These are phyloP conservation scores for Oryza glaberrima DNA, from an alignment of 176 grass and related monocot species.

Conservation along the genomic window DNA sequence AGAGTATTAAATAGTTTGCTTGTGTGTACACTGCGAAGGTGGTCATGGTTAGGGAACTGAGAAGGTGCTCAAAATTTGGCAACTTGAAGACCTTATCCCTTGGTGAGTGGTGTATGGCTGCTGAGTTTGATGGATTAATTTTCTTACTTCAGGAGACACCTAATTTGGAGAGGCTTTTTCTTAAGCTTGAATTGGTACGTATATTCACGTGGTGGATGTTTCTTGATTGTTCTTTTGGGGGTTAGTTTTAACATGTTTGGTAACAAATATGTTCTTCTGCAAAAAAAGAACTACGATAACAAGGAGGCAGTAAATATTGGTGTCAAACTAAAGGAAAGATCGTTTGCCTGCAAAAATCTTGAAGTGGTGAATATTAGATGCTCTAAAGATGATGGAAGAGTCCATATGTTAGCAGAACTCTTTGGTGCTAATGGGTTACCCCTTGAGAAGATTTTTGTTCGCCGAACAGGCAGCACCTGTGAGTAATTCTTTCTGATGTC, in stretches of 20 bases:
- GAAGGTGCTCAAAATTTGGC: slow-evolving; percentile 13
- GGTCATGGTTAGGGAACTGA: background rate
- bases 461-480: slow-evolving; percentile 1
- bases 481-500: slow-evolving; percentile 2
- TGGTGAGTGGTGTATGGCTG: slow-evolving; percentile 33
- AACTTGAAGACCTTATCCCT: slow-evolving; percentile 40
- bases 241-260: too few relatives aligned
- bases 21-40: background rate
- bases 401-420: slow-evolving; percentile 23
- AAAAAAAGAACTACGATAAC: background rate
- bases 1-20: too few relatives aligned
- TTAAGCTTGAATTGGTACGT: slow-evolving; percentile 33
- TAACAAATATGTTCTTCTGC: background rate
- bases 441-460: slow-evolving; percentile 18
- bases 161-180: slow-evolving; percentile 34
- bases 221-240: background rate
- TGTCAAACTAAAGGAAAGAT: background rate
- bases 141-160: slow-evolving; percentile 31
- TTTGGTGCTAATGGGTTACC: slow-evolving; percentile 29
- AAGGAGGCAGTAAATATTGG: background rate
- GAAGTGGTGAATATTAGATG: slow-evolving; percentile 34
- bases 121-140: slow-evolving; percentile 30
- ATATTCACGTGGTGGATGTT: background rate
- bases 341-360: slow-evolving; percentile 31
- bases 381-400: background rate